Percentiles rank a stretch among this genome's conserved stretches.
Evolutionary conservation across 305 asterid genomes (phyloP).

Genomic region (Fraxinus velutina): DNA sequence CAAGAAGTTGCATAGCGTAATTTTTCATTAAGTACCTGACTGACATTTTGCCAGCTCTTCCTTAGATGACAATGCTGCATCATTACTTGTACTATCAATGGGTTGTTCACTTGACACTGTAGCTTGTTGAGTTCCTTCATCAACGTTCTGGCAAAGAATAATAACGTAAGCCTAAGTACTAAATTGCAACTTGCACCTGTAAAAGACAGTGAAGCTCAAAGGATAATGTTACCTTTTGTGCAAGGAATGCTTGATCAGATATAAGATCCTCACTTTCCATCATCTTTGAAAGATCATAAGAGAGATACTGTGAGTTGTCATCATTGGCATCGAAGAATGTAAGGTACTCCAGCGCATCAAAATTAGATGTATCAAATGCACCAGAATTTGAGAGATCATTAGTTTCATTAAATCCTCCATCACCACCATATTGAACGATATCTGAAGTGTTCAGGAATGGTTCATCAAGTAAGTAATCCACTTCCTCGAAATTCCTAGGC

Average conservation of each 20-base stretch:
- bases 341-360: slow-evolving; percentile 62
- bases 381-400: slow-evolving; percentile 56
- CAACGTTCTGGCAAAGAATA: slow-evolving; percentile 35
- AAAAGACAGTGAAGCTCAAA: not conserved
- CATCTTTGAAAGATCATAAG: slow-evolving; percentile 41
- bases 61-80: slow-evolving; percentile 34
- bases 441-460: slow-evolving; percentile 48
- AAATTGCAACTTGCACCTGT: slow-evolving; percentile 1
- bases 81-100: slow-evolving; percentile 23
- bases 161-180: slow-evolving; percentile 5
- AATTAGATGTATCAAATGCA: slow-evolving; percentile 33
- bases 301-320: slow-evolving; percentile 36
- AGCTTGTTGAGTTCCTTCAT: slow-evolving; percentile 32
- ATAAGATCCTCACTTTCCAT: slow-evolving; percentile 36
- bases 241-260: slow-evolving; percentile 32
- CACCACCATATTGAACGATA: slow-evolving; percentile 33
- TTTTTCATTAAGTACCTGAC: slow-evolving; percentile 40
- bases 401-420: slow-evolving; percentile 61
- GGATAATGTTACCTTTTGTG: slow-evolving; percentile 41
- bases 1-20: not conserved
- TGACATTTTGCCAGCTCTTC: slow-evolving; percentile 33
- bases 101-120: slow-evolving; percentile 33
- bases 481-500: slow-evolving; percentile 35
- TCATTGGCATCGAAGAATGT: slow-evolving; percentile 53
- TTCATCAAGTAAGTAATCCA: slow-evolving; percentile 58